Conservation (phyloP, 371 early-diverging fungal genomes). For the Mycotypha africana region DNA sequence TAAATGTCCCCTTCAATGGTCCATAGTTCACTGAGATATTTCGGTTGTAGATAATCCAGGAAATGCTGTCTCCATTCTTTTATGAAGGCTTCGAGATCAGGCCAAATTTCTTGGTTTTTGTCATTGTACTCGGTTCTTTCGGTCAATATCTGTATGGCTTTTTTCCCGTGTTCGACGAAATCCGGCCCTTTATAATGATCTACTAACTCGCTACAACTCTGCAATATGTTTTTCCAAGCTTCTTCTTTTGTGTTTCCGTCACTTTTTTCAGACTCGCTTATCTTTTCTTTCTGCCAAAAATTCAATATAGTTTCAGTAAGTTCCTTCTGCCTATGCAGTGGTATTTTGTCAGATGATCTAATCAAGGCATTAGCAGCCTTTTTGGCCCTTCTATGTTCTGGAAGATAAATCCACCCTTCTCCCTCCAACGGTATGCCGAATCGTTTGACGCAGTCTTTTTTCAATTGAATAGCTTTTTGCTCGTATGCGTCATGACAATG, state of each 20-base stretch:
- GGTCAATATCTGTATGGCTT: slow-evolving; percentile 32
- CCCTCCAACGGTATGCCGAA: slow-evolving; percentile 50
- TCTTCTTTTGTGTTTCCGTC: slow-evolving; percentile 1
- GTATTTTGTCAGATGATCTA: slow-evolving; percentile 32
- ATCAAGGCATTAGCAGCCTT: slow-evolving; percentile 50
- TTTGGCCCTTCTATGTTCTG: slow-evolving; percentile 30
- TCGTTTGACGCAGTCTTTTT: slow-evolving; percentile 30
- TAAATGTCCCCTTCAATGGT: slow-evolving; percentile 37
- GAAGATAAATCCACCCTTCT: slow-evolving; percentile 44
- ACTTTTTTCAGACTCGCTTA: too few relatives aligned
- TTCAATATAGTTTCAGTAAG: slow-evolving; percentile 18
- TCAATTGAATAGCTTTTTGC: slow-evolving; percentile 32
- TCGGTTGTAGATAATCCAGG: slow-evolving; percentile 36
- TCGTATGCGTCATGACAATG: slow-evolving; percentile 51
- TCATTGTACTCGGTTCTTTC: neutral
- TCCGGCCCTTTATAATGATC: slow-evolving; percentile 40
- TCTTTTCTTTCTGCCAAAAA: slow-evolving; percentile 13
- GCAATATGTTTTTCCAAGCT: slow-evolving; percentile 19
- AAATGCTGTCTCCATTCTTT: slow-evolving; percentile 53
- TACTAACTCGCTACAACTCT: slow-evolving; percentile 26
- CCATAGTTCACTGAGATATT: slow-evolving; percentile 43
- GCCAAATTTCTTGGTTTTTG: slow-evolving; percentile 24
- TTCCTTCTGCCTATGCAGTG: slow-evolving; percentile 19
- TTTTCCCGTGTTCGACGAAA: slow-evolving; percentile 47
- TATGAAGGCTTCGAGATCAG: slow-evolving; percentile 34